Evolutionary conservation across 2,329 filamentous ascomycete genomes (phyloP).

Genomic region (Aspergillus udagawae): DNA sequence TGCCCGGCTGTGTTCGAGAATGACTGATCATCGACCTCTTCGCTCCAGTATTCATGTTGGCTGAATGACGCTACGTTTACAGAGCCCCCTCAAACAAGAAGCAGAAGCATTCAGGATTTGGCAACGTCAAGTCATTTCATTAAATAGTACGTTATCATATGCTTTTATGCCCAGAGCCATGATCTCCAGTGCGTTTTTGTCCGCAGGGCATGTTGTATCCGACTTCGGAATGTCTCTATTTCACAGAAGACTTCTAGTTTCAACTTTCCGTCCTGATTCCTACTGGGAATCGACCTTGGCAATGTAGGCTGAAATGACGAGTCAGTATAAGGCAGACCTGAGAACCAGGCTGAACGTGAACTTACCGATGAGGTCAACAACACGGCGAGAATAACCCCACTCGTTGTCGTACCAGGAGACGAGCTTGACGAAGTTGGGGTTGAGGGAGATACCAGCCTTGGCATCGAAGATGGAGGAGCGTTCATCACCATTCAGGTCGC

Average conservation of each 20-base stretch:
- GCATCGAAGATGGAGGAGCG: slow-evolving; percentile 98
- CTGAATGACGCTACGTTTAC: neutral
- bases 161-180: slow-evolving; percentile 17
- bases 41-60: neutral
- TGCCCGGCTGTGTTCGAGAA: neutral
- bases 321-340: slow-evolving; percentile 19
- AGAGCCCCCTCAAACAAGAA: neutral
- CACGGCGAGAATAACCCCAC: slow-evolving; percentile 98
- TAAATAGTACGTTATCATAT: slow-evolving; percentile 26
- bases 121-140: slow-evolving; percentile 22
- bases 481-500: slow-evolving; percentile 87
- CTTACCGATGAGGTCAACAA: slow-evolving; percentile 66
- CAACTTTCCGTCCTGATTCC: slow-evolving; percentile 32
- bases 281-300: slow-evolving; percentile 65
- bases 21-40: neutral
- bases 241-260: slow-evolving; percentile 35
- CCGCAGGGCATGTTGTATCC: slow-evolving; percentile 7
- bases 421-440: slow-evolving; percentile 98
- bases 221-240: slow-evolving; percentile 10
- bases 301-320: slow-evolving; percentile 59
- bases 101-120: neutral
- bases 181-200: slow-evolving; percentile 4
- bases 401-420: slow-evolving; percentile 99
- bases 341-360: slow-evolving; percentile 1
- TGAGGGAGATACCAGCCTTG: slow-evolving; percentile 98